These are phyloP conservation scores for Trebouxia sp. DNA, from an alignment of 139 green algal species.

Conservation along the genomic window DNA sequence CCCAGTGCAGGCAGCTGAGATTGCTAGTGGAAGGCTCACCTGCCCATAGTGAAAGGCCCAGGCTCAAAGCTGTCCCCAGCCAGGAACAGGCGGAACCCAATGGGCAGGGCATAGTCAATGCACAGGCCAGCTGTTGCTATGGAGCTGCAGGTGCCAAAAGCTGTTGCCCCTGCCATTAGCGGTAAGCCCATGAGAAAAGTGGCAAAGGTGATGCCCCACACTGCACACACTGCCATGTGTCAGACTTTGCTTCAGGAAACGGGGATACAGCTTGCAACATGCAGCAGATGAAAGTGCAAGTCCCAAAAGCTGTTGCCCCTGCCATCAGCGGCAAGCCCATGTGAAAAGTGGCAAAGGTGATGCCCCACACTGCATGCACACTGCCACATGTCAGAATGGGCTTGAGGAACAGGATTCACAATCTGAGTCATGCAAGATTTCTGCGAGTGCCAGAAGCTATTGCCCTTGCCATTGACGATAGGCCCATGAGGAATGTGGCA, in stretches of 20 bases:
- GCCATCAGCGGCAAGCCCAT: too few relatives aligned
- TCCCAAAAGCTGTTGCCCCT: not conserved
- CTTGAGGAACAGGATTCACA: too few relatives aligned
- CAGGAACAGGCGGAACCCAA: constrained; percentile 40
- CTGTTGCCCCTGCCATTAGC: not conserved
- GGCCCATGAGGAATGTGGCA: not conserved
- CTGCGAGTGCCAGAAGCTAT: not conserved
- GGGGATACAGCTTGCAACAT: too few relatives aligned
- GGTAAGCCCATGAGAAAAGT: not conserved
- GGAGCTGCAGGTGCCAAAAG: constrained; percentile 1
- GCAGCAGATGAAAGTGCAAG: not conserved
- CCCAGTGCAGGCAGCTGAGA: not conserved
- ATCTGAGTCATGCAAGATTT: too few relatives aligned
- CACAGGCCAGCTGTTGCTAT: constrained; percentile 44
- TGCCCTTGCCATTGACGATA: not conserved
- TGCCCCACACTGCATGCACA: not conserved
- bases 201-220: not conserved
- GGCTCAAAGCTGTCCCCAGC: constrained; percentile 38
- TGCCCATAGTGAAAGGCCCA: constrained; percentile 43
- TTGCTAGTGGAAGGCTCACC: too few relatives aligned
- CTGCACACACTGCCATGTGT: too few relatives aligned
- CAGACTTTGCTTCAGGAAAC: too few relatives aligned
- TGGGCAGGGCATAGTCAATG: constrained; percentile 48
- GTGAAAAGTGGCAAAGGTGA: not conserved
- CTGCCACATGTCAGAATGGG: too few relatives aligned